Evolutionary conservation across 768 basidiomycete species (phyloP), one percentile per base, ranked within the genome.

Genomic region (Rhodocollybia butyracea): DNA sequence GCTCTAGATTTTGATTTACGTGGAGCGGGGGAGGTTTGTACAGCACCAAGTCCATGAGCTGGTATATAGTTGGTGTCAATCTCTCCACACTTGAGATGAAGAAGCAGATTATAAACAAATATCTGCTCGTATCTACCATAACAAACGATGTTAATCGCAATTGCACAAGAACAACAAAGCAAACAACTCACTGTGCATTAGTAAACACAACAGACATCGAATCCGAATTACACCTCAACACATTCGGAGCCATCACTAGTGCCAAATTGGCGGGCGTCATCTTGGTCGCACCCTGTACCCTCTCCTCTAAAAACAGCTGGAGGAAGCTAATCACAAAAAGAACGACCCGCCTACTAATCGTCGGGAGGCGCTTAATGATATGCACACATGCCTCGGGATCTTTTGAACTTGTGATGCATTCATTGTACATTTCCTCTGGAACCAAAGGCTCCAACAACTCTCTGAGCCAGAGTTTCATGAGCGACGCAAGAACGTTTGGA

Each of bases 361-460:
- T 89, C 17, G 94, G 95, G 17, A 98, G 77, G 11, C 83, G 79
- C 61, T 82, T 77, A 19, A 96, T 78, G 60, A 96, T 86, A 40
- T 77, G 78, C 48, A 94, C 78, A 64, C 89, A 89, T 5, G 84
- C 82, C 11, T 80, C 73, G 0, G 88, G 81, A 39, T 90, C 83
- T 38, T 81, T 75, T 3, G 91, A 79, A 52, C 76, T 78, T 32
- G 80, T 78, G 51, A 96, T 83, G 62, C 92, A 94, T 62, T 93
- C 90, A 64, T 96, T 92, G 76, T 96, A 98, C 75, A 92, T 73
- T 68, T 92, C 89, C 57, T 89, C 83, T 6, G 95, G 95, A 13
- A 98, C 82, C 41, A 97, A 79, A n/a, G 95, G 95, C 58, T 94
- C 91, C 61, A 87, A 82, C 22, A 98, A 81, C 67, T 98, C 95